Conservation (phyloP, 164 flowering plant species). For the Aristolochia contorta region DNA sequence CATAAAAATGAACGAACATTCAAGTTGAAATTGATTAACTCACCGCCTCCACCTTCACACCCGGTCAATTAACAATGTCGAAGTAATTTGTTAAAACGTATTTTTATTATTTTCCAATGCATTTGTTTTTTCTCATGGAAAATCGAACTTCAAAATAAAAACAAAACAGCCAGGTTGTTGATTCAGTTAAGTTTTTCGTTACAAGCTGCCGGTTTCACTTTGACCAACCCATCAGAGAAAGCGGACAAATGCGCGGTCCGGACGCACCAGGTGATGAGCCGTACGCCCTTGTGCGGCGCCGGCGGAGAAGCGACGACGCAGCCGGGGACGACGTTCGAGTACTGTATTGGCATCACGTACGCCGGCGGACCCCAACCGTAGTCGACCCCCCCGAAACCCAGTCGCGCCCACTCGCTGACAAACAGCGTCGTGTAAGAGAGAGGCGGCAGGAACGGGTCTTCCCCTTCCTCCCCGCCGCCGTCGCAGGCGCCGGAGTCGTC, state of each 20-base stretch:
- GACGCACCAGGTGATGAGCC: constrained; percentile 64
- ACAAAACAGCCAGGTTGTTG: no score
- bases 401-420: constrained; percentile 53
- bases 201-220: no score
- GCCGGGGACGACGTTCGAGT: constrained; percentile 40
- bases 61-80: no score
- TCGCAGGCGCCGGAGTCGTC: constrained; percentile 1
- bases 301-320: constrained; percentile 38
- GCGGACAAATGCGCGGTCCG: constrained; percentile 24
- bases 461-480: no score
- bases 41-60: no score
- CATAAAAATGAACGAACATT: no score
- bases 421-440: constrained; percentile 38
- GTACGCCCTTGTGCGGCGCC: constrained; percentile 33
- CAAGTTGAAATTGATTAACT: no score
- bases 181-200: no score
- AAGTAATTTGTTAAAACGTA: no score
- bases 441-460: constrained; percentile 45
- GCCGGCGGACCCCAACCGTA: constrained; percentile 60
- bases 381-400: constrained; percentile 58
- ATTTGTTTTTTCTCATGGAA: no score
- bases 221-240: constrained; percentile 23
- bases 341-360: constrained; percentile 48
- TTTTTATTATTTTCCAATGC: no score
- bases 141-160: no score